A percentile compares a stretch with the other conserved stretches of the same genome.
Evolutionary conservation across 1,284 basidiomycete genomes (phyloP).

Genomic region (Thelephora terrestris): DNA sequence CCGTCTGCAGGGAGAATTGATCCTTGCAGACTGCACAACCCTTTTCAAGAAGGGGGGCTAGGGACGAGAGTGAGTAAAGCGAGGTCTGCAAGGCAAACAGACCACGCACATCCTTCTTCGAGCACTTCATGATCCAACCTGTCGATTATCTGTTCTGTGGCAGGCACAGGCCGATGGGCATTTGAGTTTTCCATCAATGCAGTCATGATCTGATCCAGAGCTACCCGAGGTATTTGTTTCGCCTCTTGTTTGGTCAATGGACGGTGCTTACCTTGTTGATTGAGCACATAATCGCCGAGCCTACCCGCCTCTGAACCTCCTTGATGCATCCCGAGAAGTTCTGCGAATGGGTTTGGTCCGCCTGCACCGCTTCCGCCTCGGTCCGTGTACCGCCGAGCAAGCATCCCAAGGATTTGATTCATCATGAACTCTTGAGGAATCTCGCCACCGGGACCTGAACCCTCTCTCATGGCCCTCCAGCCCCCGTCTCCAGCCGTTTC

Average conservation of each 20-base stretch:
- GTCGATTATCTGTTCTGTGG: constrained; percentile 58
- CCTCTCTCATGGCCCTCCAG: not conserved
- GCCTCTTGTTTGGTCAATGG: not conserved
- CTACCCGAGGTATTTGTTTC: constrained; percentile 26
- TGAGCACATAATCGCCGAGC: constrained; percentile 77
- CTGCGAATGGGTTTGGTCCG: constrained; percentile 29
- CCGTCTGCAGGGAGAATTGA: constrained; percentile 53
- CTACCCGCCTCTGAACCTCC: constrained; percentile 35
- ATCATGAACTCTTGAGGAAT: constrained; percentile 36
- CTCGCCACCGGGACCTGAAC: not conserved
- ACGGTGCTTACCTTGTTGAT: constrained; percentile 53
- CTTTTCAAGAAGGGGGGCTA: constrained; percentile 48
- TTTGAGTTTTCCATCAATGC: constrained; percentile 70
- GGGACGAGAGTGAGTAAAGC: not conserved
- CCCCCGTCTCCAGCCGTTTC: no score
- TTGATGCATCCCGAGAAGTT: constrained; percentile 27
- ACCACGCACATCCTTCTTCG: constrained; percentile 45
- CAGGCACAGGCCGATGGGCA: constrained; percentile 57
- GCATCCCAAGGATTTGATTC: constrained; percentile 57
- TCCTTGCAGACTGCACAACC: constrained; percentile 78
- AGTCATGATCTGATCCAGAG: constrained; percentile 67
- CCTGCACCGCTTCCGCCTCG: constrained; percentile 7
- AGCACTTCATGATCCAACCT: constrained; percentile 56
- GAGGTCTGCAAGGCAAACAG: not conserved
- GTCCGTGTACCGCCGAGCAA: constrained; percentile 28